Evolutionary conservation across 1,284 basidiomycete genomes (phyloP).

Genomic region (Sparassis latifolia): DNA sequence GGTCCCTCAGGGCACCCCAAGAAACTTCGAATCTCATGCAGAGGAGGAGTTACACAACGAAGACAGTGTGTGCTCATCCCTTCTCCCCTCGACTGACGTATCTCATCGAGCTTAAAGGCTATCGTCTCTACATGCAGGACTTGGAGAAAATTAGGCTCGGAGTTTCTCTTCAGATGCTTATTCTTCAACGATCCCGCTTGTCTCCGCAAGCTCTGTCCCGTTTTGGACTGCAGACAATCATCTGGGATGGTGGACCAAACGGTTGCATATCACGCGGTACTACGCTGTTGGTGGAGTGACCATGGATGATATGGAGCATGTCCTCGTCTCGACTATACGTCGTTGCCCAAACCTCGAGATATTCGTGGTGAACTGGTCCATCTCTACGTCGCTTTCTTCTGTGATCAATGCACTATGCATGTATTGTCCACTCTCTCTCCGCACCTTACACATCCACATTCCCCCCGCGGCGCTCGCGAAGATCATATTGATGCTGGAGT

Average conservation of each 20-base stretch:
- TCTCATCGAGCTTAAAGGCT: conserved; percentile 32
- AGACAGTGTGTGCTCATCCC: conserved; percentile 43
- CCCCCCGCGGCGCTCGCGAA: conserved; percentile 48
- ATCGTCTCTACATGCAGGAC: conserved; percentile 50
- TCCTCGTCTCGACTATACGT: conserved; percentile 44
- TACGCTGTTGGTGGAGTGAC: conserved; percentile 30
- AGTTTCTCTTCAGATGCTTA: conserved; percentile 59
- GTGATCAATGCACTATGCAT: conserved; percentile 56
- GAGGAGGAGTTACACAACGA: conserved; percentile 50
- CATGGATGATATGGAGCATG: conserved; percentile 36
- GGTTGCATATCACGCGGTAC: conserved; percentile 55
- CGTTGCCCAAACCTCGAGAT: conserved; percentile 66
- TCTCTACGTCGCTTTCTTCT: conserved; percentile 47
- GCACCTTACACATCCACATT: conserved; percentile 53
- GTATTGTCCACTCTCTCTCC: conserved; percentile 41
- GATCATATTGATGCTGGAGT: conserved; percentile 60
- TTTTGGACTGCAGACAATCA: conserved; percentile 44
- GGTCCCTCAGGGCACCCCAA: conserved; percentile 52
- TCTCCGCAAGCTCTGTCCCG: conserved; percentile 37
- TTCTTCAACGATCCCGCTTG: conserved; percentile 53
- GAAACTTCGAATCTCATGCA: conserved; percentile 51
- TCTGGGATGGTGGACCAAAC: conserved; percentile 59
- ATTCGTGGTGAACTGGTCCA: conserved; percentile 58
- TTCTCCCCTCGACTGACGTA: not conserved
- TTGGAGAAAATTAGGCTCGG: conserved; percentile 42